phyloP scores from a whole-genome alignment of 768 basidiomycete species.

The Boletus subparvulus region DNA sequence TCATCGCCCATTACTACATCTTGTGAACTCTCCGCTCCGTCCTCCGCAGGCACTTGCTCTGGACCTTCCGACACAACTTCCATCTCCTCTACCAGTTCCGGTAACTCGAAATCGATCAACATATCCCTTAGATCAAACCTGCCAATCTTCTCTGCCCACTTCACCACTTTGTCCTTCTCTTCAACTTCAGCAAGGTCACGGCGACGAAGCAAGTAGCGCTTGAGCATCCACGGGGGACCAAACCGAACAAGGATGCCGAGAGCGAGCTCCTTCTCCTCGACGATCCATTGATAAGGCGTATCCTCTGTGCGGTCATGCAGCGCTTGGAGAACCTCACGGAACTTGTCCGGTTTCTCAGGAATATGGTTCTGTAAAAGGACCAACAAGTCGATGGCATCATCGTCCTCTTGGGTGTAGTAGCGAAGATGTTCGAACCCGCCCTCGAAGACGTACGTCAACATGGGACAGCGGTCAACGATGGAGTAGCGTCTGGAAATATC shows the following conservation, averaged over 20 bases:
- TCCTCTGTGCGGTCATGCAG: slow-evolving; percentile 26
- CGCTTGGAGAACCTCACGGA: slow-evolving; percentile 22
- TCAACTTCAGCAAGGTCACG: slow-evolving; percentile 20
- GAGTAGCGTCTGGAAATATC: slow-evolving; percentile 26
- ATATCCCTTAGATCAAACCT: slow-evolving; percentile 25
- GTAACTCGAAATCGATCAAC: slow-evolving; percentile 17
- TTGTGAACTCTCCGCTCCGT: neutral
- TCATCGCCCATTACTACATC: slow-evolving; percentile 10
- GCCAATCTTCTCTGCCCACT: slow-evolving; percentile 20
- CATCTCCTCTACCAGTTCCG: slow-evolving; percentile 13
- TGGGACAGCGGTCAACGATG: slow-evolving; percentile 26
- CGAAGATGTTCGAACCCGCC: slow-evolving; percentile 29
- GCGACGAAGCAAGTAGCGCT: slow-evolving; percentile 25
- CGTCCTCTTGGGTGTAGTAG: slow-evolving; percentile 27
- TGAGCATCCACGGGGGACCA: slow-evolving; percentile 28
- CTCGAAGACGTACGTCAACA: slow-evolving; percentile 30
- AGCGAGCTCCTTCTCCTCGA: slow-evolving; percentile 25
- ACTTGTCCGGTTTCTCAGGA: slow-evolving; percentile 23
- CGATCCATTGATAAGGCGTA: slow-evolving; percentile 25
- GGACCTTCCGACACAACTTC: slow-evolving; percentile 1
- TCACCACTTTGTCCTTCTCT: slow-evolving; percentile 12
- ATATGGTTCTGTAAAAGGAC: slow-evolving; percentile 19
- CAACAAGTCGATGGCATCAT: slow-evolving; percentile 26
- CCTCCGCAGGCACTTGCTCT: neutral
- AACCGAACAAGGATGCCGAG: slow-evolving; percentile 23